Base-by-base conservation (phyloP, 164 flowering plant genomes). In the Aristolochia fimbriata region DNA sequence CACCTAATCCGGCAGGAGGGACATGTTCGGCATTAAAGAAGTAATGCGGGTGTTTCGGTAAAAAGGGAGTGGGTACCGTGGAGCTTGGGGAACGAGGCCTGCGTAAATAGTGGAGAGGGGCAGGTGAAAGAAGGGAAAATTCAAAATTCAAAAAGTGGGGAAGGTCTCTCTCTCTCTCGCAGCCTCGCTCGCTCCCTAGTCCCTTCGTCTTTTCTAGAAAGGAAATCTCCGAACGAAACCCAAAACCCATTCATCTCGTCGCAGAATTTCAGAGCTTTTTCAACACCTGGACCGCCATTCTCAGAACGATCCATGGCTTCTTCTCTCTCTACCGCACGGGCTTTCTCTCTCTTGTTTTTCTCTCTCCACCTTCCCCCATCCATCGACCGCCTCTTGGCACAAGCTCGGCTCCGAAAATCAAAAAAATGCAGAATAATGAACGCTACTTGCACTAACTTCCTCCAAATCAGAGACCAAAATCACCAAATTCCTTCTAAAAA, bases 231-330 rank as follows among this genome's bases (percentile, higher is more conserved):
- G 53, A 50, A 16, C 53, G 21, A 17, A 50, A 16, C 20, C 53
- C 53, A 17, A 50, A n/a, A 22, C 22, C 21, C 53, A 50, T 50
- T 50, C 53, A 50, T n/a, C 53, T 16, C 54, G 33, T 15, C 19
- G 27, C 54, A 24, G 41, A 13, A 47, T 20, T 47, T 60, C 62
- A 60, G 62, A 47, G 49, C 54, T 31, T 60, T 60, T 60, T n/a
- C 62, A 60, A 16, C 62, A 60, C 62, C 64, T 61, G 64, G 55
- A 31, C 57, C 13, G 17, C 53, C 20, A 22, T 46, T 21, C 2
- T 51, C 62, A 20, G 25, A 11, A 43, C 60, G 23, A 41, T 30
- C 50, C 23, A 3, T 47, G 43, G 4, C 43, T 37, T 10, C 31
- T 37, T 10, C 31, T 25, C 53, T 31, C 19, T 49, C 52, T 20